These are phyloP conservation scores for Backusella parvicylindrica DNA, from an alignment of 192 early-diverging fungal genomes.

Conservation along the genomic window DNA sequence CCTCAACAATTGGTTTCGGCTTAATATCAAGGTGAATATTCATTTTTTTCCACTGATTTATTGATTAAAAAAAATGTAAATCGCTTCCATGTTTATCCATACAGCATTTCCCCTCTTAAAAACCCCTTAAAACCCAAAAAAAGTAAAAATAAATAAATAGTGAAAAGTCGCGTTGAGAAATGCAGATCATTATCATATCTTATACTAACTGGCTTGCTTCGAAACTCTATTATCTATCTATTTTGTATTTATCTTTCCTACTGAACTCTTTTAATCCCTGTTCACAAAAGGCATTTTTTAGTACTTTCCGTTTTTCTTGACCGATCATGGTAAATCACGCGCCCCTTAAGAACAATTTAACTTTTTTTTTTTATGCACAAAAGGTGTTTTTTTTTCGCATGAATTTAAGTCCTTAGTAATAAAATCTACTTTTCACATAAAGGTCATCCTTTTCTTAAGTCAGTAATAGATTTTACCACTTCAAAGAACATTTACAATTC, in stretches of 20 bases:
- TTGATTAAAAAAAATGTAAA: not conserved
- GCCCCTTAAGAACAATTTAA: too few species aligned
- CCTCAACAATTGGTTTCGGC: not conserved
- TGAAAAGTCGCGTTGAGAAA: not conserved
- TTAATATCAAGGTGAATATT: not conserved
- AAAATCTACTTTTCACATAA: not conserved
- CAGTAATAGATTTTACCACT: too few species aligned
- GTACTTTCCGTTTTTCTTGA: not conserved
- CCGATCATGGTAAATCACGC: not conserved
- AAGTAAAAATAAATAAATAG: not conserved
- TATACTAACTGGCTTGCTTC: too few species aligned
- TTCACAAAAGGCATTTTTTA: not conserved
- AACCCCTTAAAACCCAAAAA: not conserved
- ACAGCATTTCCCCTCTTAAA: not conserved
- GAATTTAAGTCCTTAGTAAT: not conserved
- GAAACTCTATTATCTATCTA: too few species aligned
- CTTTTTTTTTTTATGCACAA: not conserved
- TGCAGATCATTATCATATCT: not conserved
- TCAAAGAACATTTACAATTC: too few species aligned
- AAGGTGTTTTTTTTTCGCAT: not conserved
- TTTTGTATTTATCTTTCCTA: not conserved
- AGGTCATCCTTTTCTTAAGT: not conserved
- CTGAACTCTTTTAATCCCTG: not conserved
- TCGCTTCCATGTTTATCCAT: not conserved
- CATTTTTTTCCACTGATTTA: not conserved